These are phyloP conservation scores for Alternaria novae-zelandiae DNA, from an alignment of 2,329 filamentous ascomycete genomes.

Conservation along the genomic window DNA sequence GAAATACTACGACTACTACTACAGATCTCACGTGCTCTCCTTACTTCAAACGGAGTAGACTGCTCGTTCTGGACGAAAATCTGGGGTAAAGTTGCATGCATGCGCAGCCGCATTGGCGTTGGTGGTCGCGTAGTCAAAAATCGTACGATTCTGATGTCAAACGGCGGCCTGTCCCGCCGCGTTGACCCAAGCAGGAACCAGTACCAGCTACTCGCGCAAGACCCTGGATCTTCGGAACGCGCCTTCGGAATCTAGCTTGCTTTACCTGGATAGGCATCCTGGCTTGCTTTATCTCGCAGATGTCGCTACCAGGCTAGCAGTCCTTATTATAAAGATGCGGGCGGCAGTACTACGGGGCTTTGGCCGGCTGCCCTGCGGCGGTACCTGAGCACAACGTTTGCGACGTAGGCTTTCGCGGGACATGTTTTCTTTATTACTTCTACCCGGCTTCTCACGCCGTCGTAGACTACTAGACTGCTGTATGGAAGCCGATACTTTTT, in stretches of 20 bases:
- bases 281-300: background rate
- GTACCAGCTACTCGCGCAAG: background rate
- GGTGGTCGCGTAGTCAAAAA: constrained; percentile 19
- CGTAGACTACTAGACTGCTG: background rate
- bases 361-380: background rate
- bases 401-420: background rate
- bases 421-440: background rate
- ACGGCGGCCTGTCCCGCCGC: constrained; percentile 13
- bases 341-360: background rate
- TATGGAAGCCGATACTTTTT: background rate
- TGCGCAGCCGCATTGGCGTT: constrained; percentile 11
- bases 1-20: background rate
- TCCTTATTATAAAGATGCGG: background rate
- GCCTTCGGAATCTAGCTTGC: constrained; percentile 20
- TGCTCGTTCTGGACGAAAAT: constrained; percentile 6
- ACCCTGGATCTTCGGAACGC: constrained; percentile 17
- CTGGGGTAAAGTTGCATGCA: constrained; percentile 23
- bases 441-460: background rate
- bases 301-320: background rate
- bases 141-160: constrained; percentile 43
- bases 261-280: background rate
- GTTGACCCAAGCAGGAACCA: background rate
- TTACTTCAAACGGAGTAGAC: background rate
- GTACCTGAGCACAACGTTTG: background rate
- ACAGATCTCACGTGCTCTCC: background rate